Percentiles rank a stretch among this genome's conserved stretches.
Evolutionary conservation across 805 yeast species (phyloP).

Genomic region (Candida maesae): DNA sequence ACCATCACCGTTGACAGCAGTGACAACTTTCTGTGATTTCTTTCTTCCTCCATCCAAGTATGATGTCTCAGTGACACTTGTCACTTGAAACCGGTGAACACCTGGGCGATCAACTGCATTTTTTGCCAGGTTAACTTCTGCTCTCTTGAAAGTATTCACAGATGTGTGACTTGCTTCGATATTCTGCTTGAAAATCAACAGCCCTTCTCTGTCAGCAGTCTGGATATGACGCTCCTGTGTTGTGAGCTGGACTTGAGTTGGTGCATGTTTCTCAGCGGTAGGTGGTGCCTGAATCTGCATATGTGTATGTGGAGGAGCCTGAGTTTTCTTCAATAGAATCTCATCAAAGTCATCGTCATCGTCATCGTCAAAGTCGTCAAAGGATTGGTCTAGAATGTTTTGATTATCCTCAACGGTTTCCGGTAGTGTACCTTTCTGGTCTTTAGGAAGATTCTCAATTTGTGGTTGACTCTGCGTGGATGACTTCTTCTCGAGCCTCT

Average conservation of each 20-base stretch:
- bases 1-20: conserved; percentile 41
- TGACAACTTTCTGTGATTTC: conserved; percentile 49
- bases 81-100: conserved; percentile 47
- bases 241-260: conserved; percentile 7
- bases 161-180: conserved; percentile 22
- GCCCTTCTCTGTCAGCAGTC: conserved; percentile 22
- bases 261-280: too few relatives aligned
- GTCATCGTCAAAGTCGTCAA: conserved; percentile 11
- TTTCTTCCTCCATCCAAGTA: conserved; percentile 30
- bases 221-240: conserved; percentile 24
- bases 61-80: conserved; percentile 28
- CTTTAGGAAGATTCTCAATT: not conserved
- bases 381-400: not conserved
- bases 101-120: conserved; percentile 43
- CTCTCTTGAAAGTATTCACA: conserved; percentile 10
- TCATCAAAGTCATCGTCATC: conserved; percentile 19
- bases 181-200: conserved; percentile 21
- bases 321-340: conserved; percentile 14
- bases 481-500: conserved; percentile 4
- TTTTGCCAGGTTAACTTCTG: conserved; percentile 30
- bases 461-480: not conserved
- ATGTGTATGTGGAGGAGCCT: too few relatives aligned
- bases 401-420: not conserved
- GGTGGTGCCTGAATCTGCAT: too few relatives aligned
- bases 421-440: not conserved